Evolutionary conservation across 1,284 basidiomycete genomes (phyloP), one percentile per base, ranked within the genome.

Genomic region (Calocybe gambosa): DNA sequence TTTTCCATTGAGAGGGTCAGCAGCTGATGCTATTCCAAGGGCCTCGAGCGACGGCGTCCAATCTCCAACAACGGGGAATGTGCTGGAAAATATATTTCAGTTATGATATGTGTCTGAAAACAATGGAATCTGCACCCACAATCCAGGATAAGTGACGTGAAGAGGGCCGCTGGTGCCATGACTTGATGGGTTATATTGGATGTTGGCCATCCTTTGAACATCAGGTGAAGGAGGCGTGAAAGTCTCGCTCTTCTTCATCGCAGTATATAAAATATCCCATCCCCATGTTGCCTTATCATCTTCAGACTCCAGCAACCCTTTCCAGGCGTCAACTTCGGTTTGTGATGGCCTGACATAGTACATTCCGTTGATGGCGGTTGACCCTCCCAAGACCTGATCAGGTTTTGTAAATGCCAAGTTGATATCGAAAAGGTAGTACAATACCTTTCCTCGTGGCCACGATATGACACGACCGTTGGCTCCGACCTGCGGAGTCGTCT

Each of bases 361-460:
- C 65, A 86, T 71, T 45, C 81, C 85, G 64, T 89, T 89, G 49
- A 85, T 71, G 8, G 84, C 81, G 31, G 76, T 72, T 1, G 74
- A 84, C n/a, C 87, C 86, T 42, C 87, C 85, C 18, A 89, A 74
- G 18, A 83, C 69, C 68, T 86, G 78, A 13, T 37, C 10, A 21
- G 1, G 15, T 10, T 5, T 10, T 9, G 9, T 29, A 10, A 29
- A 12, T 25, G n/a, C 39, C 13, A 44, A 23, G 18, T 20, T 10
- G 10, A 26, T 12, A n/a, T 12, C 5, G 8, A 25, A 13, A 15
- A 25, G 13, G 8, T 16, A 34, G 28, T 33, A 13, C 77, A 49
- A 77, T 67, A 42, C 69, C 64, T 42, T 85, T 9, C 63, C 63
- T 46, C 82, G 69, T 0, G 82, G 76, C 81, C 81, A 85, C 3